Evolutionary conservation across 2,329 filamentous ascomycete genomes (phyloP).

Genomic region (Thelonectria olida): DNA sequence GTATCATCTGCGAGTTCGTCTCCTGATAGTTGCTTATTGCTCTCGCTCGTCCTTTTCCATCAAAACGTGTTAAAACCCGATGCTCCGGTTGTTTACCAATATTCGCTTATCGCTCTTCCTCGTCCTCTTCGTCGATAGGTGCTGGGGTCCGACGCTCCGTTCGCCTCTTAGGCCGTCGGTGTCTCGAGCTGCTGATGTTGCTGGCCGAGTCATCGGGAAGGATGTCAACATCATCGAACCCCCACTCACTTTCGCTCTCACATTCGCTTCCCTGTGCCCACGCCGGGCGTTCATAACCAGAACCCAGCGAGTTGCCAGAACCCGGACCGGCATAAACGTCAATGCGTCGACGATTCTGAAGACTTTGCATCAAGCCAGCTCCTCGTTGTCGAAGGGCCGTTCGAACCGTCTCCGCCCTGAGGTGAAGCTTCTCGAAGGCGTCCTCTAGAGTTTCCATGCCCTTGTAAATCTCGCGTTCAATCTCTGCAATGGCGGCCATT

Average conservation of each 20-base stretch:
- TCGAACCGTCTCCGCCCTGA: slow-evolving; percentile 82
- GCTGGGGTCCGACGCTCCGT: slow-evolving; percentile 77
- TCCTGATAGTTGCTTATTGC: background rate
- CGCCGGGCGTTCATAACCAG: slow-evolving; percentile 55
- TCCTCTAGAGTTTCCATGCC: slow-evolving; percentile 96
- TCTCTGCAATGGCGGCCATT: slow-evolving; percentile 87
- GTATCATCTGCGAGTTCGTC: background rate
- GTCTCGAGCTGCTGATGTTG: slow-evolving; percentile 78
- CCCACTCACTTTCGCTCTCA: slow-evolving; percentile 69
- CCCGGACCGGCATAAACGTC: slow-evolving; percentile 60
- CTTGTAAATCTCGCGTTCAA: slow-evolving; percentile 91
- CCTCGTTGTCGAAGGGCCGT: slow-evolving; percentile 82
- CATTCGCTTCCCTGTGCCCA: slow-evolving; percentile 53
- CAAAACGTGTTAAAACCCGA: slow-evolving; percentile 76
- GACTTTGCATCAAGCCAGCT: slow-evolving; percentile 75
- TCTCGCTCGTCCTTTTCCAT: slow-evolving; percentile 76
- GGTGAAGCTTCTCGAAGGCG: slow-evolving; percentile 91
- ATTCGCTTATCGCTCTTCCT: slow-evolving; percentile 58
- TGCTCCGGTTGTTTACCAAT: slow-evolving; percentile 58
- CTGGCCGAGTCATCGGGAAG: slow-evolving; percentile 83
- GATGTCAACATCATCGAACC: slow-evolving; percentile 67
- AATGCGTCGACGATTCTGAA: slow-evolving; percentile 67
- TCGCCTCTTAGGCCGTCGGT: slow-evolving; percentile 73
- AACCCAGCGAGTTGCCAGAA: slow-evolving; percentile 57
- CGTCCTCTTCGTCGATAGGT: slow-evolving; percentile 75